These are phyloP conservation scores for Coemansia sp. DNA, from an alignment of 371 early-diverging fungal genomes.

Conservation along the genomic window DNA sequence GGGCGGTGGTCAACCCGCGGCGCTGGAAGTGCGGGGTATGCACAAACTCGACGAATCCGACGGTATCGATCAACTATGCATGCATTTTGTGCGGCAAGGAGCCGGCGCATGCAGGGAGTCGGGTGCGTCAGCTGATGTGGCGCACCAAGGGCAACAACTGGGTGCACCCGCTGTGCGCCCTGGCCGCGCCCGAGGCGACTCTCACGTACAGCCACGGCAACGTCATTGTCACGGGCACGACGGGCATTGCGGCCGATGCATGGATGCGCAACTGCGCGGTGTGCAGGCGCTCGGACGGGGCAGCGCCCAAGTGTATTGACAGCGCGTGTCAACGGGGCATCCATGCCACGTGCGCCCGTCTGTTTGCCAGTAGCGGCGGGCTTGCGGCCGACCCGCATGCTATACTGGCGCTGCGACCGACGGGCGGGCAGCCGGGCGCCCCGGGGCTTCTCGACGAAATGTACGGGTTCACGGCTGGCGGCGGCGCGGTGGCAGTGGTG, in stretches of 20 bases:
- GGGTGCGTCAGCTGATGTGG: constrained; percentile 68
- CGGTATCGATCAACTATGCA: constrained; percentile 59
- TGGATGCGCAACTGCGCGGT: constrained; percentile 34
- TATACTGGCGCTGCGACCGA: not conserved
- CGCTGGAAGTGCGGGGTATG: constrained; percentile 69
- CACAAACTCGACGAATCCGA: constrained; percentile 58
- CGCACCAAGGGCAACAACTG: constrained; percentile 84
- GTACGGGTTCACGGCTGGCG: constrained; percentile 4
- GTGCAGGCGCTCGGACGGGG: constrained; percentile 32
- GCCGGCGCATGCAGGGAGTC: constrained; percentile 13
- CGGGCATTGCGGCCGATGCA: constrained; percentile 13
- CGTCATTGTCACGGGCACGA: constrained; percentile 24
- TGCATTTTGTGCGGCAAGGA: constrained; percentile 63
- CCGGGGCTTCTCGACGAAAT: not conserved
- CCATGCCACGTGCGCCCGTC: constrained; percentile 59
- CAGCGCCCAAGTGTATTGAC: constrained; percentile 53
- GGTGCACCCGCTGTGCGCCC: constrained; percentile 92
- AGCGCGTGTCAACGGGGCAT: constrained; percentile 54
- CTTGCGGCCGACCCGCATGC: not conserved
- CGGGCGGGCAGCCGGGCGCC: not conserved
- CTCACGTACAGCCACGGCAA: constrained; percentile 30
- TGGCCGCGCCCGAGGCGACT: constrained; percentile 67
- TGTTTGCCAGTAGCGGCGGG: constrained; percentile 53
- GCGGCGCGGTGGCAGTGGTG: not conserved
- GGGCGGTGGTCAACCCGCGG: constrained; percentile 17